Evolutionary conservation across 164 flowering plant species (phyloP).

Genomic region (Cinnamomum chago): DNA sequence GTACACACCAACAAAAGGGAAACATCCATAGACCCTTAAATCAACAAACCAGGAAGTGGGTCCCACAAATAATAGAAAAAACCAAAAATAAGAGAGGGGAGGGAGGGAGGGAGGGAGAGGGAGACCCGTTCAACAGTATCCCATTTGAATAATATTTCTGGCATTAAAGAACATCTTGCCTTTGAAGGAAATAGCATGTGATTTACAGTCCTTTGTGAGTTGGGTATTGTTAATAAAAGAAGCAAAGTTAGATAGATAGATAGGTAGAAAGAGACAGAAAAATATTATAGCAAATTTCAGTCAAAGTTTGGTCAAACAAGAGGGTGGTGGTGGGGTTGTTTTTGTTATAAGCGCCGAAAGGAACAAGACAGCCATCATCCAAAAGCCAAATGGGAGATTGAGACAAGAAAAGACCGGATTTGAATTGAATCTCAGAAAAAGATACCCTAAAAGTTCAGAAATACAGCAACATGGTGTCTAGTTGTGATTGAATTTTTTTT

Average conservation of each 20-base stretch:
- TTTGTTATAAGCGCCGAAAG: constrained; percentile 26
- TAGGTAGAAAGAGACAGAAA: neutral
- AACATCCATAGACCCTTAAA: constrained; percentile 21
- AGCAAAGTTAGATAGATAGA: constrained; percentile 2
- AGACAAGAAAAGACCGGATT: constrained; percentile 17
- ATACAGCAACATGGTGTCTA: constrained; percentile 9
- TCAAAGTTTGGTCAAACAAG: constrained; percentile 24
- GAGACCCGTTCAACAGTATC: constrained; percentile 13
- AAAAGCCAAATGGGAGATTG: neutral
- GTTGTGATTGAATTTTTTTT: neutral
- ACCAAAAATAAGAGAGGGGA: neutral
- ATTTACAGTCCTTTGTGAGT: constrained; percentile 12
- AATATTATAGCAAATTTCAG: constrained; percentile 4
- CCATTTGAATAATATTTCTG: constrained; percentile 21
- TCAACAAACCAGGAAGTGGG: constrained; percentile 4
- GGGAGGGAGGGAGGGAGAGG: neutral
- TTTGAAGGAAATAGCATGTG: constrained; percentile 25
- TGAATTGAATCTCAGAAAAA: constrained; percentile 13
- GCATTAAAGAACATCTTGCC: constrained; percentile 6
- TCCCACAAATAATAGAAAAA: constrained; percentile 9
- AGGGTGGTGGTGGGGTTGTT: constrained; percentile 5
- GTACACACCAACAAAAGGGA: constrained; percentile 15
- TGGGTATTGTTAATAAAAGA: neutral
- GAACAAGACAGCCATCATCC: constrained; percentile 20
- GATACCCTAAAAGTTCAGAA: constrained; percentile 8